phyloP scores from a whole-genome alignment of 164 flowering plant genomes.

The Sextonia rubra region DNA sequence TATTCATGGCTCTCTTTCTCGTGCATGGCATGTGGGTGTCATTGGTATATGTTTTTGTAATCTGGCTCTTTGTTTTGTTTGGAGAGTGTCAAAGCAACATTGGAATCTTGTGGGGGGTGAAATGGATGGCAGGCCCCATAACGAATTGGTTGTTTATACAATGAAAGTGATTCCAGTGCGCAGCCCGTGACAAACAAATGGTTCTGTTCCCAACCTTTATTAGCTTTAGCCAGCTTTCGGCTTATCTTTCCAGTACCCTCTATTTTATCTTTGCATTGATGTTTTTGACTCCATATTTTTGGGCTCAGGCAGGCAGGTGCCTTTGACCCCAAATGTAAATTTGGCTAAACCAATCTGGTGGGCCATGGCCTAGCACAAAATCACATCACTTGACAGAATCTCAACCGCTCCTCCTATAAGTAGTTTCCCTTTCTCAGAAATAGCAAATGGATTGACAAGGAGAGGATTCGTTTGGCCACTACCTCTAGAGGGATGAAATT shows the following conservation, averaged over 20 bases:
- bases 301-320: background rate
- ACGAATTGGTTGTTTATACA: background rate
- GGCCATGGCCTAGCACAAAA: no score
- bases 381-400: no score
- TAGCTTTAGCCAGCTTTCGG: background rate
- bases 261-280: background rate
- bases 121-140: background rate
- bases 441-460: no score
- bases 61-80: conserved; percentile 33
- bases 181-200: conserved; percentile 12
- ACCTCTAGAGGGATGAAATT: no score
- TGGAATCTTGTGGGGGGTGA: conserved; percentile 9
- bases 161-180: background rate
- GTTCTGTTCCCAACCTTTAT: background rate
- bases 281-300: background rate
- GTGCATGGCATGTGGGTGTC: conserved; percentile 38
- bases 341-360: no score
- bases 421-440: no score
- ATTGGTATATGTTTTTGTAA: conserved; percentile 26
- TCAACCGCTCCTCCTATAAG: no score
- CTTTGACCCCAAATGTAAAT: background rate
- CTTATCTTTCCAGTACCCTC: background rate
- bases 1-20: background rate
- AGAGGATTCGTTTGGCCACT: no score
- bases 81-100: conserved; percentile 1